A percentile compares a stretch with the other conserved stretches of the same genome.
These are phyloP conservation scores for Alternaria sp. DNA, from an alignment of 2,329 filamentous ascomycete genomes.

Conservation along the genomic window DNA sequence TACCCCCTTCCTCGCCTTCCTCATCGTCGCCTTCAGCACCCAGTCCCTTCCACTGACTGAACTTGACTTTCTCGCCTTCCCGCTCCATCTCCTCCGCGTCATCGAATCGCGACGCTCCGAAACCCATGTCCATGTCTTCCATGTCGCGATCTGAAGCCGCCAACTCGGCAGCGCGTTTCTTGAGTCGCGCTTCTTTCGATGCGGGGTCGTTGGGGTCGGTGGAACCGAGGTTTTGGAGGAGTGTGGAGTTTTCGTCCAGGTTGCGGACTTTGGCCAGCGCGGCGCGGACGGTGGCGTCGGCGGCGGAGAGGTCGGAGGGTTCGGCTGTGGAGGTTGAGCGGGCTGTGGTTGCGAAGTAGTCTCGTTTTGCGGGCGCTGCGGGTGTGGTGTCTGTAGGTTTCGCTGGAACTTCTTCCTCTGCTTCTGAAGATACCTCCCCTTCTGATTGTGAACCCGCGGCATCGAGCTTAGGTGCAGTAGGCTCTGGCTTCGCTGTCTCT, in stretches of 20 bases:
- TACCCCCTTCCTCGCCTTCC: slow-evolving; percentile 52
- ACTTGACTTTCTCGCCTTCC: slow-evolving; percentile 64
- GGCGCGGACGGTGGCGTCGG: slow-evolving; percentile 80
- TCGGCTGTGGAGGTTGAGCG: slow-evolving; percentile 18
- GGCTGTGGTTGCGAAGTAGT: slow-evolving; percentile 27
- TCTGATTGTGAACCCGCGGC: background rate
- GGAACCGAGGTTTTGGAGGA: slow-evolving; percentile 49
- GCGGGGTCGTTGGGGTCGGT: slow-evolving; percentile 34
- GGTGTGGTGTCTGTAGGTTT: slow-evolving; percentile 1
- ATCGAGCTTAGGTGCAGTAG: background rate
- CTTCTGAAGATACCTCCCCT: background rate
- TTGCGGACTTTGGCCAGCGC: slow-evolving; percentile 79
- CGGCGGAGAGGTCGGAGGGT: slow-evolving; percentile 50
- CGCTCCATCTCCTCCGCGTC: slow-evolving; percentile 84
- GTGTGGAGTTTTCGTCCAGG: slow-evolving; percentile 54
- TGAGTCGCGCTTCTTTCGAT: slow-evolving; percentile 71
- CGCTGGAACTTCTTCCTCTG: slow-evolving; percentile 9
- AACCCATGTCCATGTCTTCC: slow-evolving; percentile 92
- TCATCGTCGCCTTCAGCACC: slow-evolving; percentile 60
- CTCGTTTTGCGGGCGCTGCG: slow-evolving; percentile 20
- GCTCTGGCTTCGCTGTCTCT: background rate
- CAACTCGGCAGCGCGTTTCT: slow-evolving; percentile 69
- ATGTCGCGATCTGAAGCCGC: slow-evolving; percentile 76
- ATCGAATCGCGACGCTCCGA: slow-evolving; percentile 84
- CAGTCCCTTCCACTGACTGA: slow-evolving; percentile 67